A percentile compares a stretch with the other conserved stretches of the same genome.
These are phyloP conservation scores for Piloderma croceum DNA, from an alignment of 768 basidiomycete species.

Conservation along the genomic window DNA sequence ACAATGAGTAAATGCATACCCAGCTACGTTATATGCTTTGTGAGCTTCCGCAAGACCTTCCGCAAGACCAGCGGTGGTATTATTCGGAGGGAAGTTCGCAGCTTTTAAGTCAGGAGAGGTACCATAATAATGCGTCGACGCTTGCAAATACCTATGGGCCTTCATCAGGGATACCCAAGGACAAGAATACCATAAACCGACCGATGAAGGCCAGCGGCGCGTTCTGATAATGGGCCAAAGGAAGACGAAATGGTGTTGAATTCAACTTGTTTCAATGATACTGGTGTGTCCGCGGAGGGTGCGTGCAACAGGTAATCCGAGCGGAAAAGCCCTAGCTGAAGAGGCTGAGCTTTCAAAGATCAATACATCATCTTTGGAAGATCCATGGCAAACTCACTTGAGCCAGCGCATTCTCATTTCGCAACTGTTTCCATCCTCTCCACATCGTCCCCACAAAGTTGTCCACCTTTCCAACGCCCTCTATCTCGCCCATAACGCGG, in stretches of 20 bases:
- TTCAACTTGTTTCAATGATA: conserved; percentile 86
- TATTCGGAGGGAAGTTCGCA: conserved; percentile 67
- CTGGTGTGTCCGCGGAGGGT: conserved; percentile 27
- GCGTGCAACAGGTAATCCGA: conserved; percentile 91
- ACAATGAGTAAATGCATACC: conserved; percentile 33
- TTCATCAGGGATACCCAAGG: background rate
- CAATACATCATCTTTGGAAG: background rate
- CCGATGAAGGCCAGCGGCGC: conserved; percentile 70
- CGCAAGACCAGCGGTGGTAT: conserved; percentile 63
- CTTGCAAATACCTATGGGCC: conserved; percentile 22
- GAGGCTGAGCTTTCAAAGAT: conserved; percentile 41
- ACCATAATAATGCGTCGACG: conserved; percentile 63
- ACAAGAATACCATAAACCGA: conserved; percentile 24
- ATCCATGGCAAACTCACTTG: conserved; percentile 30
- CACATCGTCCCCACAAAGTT: conserved; percentile 83
- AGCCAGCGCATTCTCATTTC: conserved; percentile 48
- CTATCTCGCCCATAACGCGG: conserved; percentile 71
- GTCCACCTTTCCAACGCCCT: conserved; percentile 77
- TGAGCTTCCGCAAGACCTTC: conserved; percentile 79
- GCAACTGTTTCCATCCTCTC: conserved; percentile 75
- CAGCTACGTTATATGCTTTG: conserved; percentile 54
- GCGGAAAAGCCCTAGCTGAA: conserved; percentile 87
- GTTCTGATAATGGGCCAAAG: conserved; percentile 76
- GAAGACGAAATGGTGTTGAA: conserved; percentile 96
- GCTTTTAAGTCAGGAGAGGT: conserved; percentile 45